Base-by-base conservation (phyloP, 345 rosid species). In the Lumnitzera littorea region DNA sequence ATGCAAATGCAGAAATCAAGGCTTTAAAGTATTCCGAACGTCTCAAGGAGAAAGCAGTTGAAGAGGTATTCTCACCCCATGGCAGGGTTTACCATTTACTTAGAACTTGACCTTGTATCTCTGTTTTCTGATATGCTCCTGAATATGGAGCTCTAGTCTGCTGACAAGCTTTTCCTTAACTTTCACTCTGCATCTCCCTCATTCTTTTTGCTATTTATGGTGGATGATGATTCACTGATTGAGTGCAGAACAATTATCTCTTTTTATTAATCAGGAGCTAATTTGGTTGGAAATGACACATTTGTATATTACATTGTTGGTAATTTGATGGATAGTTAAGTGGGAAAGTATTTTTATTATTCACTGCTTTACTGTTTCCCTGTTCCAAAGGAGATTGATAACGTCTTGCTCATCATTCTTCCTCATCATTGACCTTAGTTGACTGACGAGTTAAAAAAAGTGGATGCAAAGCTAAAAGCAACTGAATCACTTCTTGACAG, bases 31-130 rank as follows among this genome's bases (percentile, higher is more conserved):
- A 61, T 47, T 77, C 78, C 15, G 78, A 77, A 50, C 76, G 78
- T 47, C 67, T 58, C 56, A 78, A 63, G 57, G 79, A 78, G 72
- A 74, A 59, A 60, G 83, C 79, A 24, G 80, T 78, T 64, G 83
- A 78, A 67, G 79, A 78, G 83, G 83, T 78, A 53, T 29, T 49
- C 5, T 36, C 23, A 46, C 43, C 55, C 24, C 53, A 14, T 43
- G 16, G 0, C 0, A 24, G 12, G 15, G 65, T 36, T 23, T 48
- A 52, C 24, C 24, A 43, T 51, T 31, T 15, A 24, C 24, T 48
- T 60, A 49, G 48, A 48, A 36, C 43, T 36, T 13, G 53, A 60
- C 15, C 60, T 5, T 36, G 43, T 5, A 6, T 36, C 43, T 36
- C 43, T 36, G 43, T 4, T 5, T 36, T 9, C 43, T 36, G 10